phyloP scores from a whole-genome alignment of 2,329 filamentous ascomycete genomes.

The Ophiostoma himal-ulmi region DNA sequence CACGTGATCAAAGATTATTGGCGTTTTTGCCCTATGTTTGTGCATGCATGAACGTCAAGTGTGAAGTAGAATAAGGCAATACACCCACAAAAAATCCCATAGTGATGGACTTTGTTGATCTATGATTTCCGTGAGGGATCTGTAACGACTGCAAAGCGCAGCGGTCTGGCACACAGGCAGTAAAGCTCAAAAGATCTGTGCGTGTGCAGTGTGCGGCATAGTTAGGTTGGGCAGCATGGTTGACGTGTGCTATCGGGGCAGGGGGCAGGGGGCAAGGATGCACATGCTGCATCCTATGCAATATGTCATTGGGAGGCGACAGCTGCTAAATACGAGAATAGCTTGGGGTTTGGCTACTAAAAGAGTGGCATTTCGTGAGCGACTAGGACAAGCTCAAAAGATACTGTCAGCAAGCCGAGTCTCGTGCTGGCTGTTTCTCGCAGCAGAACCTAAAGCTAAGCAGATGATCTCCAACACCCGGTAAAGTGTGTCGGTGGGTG shows the following conservation, averaged over 20 bases:
- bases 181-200: not conserved
- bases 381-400: not conserved
- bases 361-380: too few species aligned
- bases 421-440: not conserved
- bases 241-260: not conserved
- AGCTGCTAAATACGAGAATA: not conserved
- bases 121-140: not conserved
- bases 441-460: not conserved
- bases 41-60: conserved; percentile 1
- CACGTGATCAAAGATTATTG: not conserved
- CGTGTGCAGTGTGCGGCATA: not conserved
- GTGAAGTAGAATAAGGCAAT: not conserved
- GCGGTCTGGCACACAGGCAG: not conserved
- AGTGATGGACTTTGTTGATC: not conserved
- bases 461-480: not conserved
- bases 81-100: not conserved
- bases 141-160: not conserved
- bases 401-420: not conserved
- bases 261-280: not conserved
- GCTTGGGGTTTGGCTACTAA: not conserved
- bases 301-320: not conserved
- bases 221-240: not conserved
- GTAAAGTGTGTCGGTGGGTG: not conserved
- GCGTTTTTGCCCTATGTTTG: not conserved
- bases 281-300: not conserved